Evolutionary conservation across 31 red algal genomes (phyloP), one percentile per base, ranked within the genome.

Genomic region (Asparagopsis taxiformis): DNA sequence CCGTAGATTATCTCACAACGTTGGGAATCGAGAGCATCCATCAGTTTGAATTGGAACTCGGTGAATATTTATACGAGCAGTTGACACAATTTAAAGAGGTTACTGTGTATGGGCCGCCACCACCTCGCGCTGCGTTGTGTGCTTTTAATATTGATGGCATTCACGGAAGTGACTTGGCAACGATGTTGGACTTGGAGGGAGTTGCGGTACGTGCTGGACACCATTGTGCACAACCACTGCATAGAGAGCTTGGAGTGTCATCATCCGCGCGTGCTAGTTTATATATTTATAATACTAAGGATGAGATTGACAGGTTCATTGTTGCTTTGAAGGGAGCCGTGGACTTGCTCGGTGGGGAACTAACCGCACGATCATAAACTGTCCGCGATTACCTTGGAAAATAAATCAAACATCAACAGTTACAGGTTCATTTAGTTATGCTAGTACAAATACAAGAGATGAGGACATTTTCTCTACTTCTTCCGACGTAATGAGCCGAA

Each of bases 201-300:
- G 77, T 99, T 54, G 92, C 91, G 0, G 88, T 99, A 23, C 82
- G 97, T 2, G 73, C 92, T n/a, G 97, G 97, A 28, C 86, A 99
- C 70, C 96, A 94, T 54, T 99, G 96, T 66, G 82, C 92, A n/a
- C 92, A 95, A 68, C 87, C 89, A 19, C 55, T 93, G 50, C 88
- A 90, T 62, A 74, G 82, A 2, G 66, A 78, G 25, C 63, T 94
- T 0, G 80, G 74, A 19, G 55, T 95, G 1, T 31, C 49, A 15
- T 80, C 75, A n/a, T 80, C 77, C 2, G 88, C 88, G 7, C 52
- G 97, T 23, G 97, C 97, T 1, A 82, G 72, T 21, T 49, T 95
- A 24, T 93, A 92, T 55, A 57, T 95, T 54, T 99, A 95, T 80
- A 99, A 99, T 51, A 88, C 91, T 5, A 57, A 29, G 23, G 87